phyloP scores from a whole-genome alignment of 495 filamentous ascomycete species.

The Penicillium salamii region DNA sequence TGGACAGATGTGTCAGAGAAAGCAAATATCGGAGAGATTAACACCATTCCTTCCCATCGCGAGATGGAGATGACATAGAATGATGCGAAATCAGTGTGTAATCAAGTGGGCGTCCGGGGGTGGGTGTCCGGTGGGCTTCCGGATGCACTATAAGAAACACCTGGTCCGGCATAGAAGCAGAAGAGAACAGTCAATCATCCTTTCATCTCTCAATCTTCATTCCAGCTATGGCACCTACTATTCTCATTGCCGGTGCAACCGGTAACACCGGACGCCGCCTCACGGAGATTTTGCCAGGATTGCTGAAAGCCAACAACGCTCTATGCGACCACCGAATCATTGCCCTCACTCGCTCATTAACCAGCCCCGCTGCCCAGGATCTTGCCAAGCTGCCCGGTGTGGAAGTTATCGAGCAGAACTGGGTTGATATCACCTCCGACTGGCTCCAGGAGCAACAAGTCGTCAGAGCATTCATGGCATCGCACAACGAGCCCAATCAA shows the following conservation, averaged over 20 bases:
- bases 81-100: not conserved
- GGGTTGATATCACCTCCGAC: slow-evolving; percentile 38
- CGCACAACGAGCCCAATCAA: slow-evolving; percentile 35
- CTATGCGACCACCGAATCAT: slow-evolving; percentile 32
- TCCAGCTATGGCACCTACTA: not conserved
- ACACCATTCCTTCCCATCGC: no score
- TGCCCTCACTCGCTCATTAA: slow-evolving; percentile 36
- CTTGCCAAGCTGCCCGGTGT: slow-evolving; percentile 38
- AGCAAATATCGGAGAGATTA: no score
- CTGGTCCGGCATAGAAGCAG: no score
- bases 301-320: slow-evolving; percentile 25
- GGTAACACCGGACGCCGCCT: slow-evolving; percentile 39
- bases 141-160: not conserved
- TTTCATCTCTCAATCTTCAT: not conserved
- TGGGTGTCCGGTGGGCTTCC: not conserved
- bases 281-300: slow-evolving; percentile 28
- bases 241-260: slow-evolving; percentile 34
- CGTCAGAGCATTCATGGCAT: slow-evolving; percentile 40
- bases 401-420: slow-evolving; percentile 40
- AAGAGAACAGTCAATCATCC: not conserved
- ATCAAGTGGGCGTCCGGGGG: not conserved
- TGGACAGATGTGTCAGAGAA: no score
- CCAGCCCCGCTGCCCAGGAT: slow-evolving; percentile 28
- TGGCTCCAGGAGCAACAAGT: slow-evolving; percentile 43
- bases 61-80: no score